A percentile compares a stretch with the other conserved stretches of the same genome.
Conservation (phyloP, 768 basidiomycete genomes). For the Tulasnella sp. region DNA sequence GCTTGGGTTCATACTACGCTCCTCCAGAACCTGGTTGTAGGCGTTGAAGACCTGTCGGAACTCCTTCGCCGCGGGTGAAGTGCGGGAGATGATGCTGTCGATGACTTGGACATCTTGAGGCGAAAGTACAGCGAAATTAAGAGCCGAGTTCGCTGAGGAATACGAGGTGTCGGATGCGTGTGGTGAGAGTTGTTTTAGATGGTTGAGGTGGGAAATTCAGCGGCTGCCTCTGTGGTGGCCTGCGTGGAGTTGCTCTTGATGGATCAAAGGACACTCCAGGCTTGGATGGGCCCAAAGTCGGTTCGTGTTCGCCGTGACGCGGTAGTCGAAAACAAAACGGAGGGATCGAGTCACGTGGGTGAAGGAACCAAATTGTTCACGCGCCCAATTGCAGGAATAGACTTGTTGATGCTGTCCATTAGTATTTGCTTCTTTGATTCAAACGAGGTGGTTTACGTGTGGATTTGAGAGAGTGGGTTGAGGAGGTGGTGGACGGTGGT, state of each 20-base stretch:
- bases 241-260: not conserved
- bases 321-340: not conserved
- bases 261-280: conserved; percentile 4
- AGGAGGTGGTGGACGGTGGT: no score
- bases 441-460: no score
- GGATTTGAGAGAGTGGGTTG: no score
- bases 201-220: not conserved
- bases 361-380: no score
- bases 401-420: no score
- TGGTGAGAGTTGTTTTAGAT: not conserved
- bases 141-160: conserved; percentile 2
- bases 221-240: not conserved
- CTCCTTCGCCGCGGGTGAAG: conserved; percentile 54
- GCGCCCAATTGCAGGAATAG: not conserved
- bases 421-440: no score
- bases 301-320: not conserved
- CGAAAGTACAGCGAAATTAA: conserved; percentile 27
- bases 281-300: not conserved
- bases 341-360: not conserved
- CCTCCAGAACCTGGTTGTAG: conserved; percentile 66
- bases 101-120: conserved; percentile 54
- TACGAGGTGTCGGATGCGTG: conserved; percentile 6
- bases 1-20: conserved; percentile 62
- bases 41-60: conserved; percentile 77
- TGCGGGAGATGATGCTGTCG: conserved; percentile 61